phyloP scores from a whole-genome alignment of 2,329 filamentous ascomycete genomes.

The Alternaria sp. region DNA sequence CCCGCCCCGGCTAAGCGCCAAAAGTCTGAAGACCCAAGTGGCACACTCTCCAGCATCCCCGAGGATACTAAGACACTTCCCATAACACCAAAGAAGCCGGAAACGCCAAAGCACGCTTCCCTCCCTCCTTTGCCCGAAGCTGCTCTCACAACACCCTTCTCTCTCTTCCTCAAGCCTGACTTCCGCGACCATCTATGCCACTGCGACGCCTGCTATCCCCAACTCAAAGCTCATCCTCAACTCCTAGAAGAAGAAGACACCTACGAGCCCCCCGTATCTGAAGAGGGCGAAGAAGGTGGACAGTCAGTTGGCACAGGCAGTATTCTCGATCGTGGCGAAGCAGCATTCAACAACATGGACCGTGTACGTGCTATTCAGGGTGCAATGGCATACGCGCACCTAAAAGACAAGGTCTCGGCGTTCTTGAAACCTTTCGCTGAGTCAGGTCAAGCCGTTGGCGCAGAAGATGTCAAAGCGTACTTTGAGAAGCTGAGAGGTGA shows the following conservation, averaged over 20 bases:
- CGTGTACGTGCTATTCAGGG: slow-evolving; percentile 91
- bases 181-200: slow-evolving; percentile 87
- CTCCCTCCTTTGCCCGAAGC: slow-evolving; percentile 65
- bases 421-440: slow-evolving; percentile 96
- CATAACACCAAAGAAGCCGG: slow-evolving; percentile 39
- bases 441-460: slow-evolving; percentile 84
- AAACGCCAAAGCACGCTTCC: slow-evolving; percentile 67
- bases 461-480: slow-evolving; percentile 95
- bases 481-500: slow-evolving; percentile 95
- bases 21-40: slow-evolving; percentile 45
- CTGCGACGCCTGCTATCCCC: slow-evolving; percentile 81
- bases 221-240: slow-evolving; percentile 75
- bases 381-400: slow-evolving; percentile 96
- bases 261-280: slow-evolving; percentile 89
- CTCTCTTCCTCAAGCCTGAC: slow-evolving; percentile 79
- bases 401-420: slow-evolving; percentile 94
- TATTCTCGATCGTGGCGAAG: slow-evolving; percentile 90
- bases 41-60: slow-evolving; percentile 47
- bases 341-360: slow-evolving; percentile 89
- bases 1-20: slow-evolving; percentile 45
- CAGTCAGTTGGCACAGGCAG: slow-evolving; percentile 76
- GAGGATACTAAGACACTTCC: slow-evolving; percentile 37
- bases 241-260: slow-evolving; percentile 93
- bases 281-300: slow-evolving; percentile 62
- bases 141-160: slow-evolving; percentile 69